Conservation (phyloP, 306 rosid species). For the Pueraria montana region DNA sequence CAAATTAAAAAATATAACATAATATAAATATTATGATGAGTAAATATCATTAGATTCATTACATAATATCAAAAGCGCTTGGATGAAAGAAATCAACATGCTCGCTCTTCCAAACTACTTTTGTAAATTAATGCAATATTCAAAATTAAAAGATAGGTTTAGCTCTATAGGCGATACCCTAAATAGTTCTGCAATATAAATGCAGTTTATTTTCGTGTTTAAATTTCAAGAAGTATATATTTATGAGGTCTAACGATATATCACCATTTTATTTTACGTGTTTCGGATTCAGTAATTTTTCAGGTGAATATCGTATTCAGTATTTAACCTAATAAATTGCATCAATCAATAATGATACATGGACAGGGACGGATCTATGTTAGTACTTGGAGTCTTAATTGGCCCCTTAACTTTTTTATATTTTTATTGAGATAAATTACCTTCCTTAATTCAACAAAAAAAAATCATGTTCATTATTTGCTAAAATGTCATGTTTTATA, state of each 20-base stretch:
- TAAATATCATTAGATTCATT: background rate
- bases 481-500: no score
- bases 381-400: no score
- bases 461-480: no score
- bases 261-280: background rate
- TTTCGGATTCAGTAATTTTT: background rate
- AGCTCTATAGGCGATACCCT: background rate
- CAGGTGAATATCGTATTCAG: no score
- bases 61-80: background rate
- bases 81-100: background rate
- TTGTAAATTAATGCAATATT: no score
- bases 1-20: background rate
- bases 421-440: no score
- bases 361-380: no score
- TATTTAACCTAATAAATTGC: background rate
- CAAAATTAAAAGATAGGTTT: no score
- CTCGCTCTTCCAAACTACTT: background rate
- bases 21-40: background rate
- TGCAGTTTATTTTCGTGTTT: background rate
- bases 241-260: background rate
- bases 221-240: background rate
- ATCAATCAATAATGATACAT: no score
- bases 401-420: no score
- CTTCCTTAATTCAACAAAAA: no score
- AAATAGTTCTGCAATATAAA: background rate